Base-by-base conservation (phyloP, 1,139 yeast species). In the Suhomyces bribrorum region DNA sequence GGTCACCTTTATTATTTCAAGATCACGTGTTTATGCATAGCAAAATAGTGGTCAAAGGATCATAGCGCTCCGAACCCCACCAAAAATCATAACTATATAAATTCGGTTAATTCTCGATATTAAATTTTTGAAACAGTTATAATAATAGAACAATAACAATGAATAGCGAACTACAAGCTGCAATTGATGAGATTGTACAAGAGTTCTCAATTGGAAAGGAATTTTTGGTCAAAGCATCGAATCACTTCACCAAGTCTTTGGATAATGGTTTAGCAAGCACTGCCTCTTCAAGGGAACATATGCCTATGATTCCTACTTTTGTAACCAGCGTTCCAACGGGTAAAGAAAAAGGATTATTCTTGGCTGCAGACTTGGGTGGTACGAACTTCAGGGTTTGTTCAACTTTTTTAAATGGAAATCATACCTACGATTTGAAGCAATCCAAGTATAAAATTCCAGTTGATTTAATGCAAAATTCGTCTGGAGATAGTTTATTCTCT, bases 341-440 rank as follows among this genome's bases (percentile, higher is more conserved):
- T 33, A 73, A 74, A 32, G 97, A 90, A 58, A 72, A 67, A 36
- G 97, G 97, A 15, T 67, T 83, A 34, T 77, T 69, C 45, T 69
- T 87, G 40, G 96, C 96, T 35, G 92, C 88, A 13, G 95, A 86
- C 57, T 72, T 87, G 37, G 96, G 96, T 48, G 95, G 95, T 35
- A 86, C 95, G 38, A 86, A 88, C 59, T 83, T 90, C 62, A 73
- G 97, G 54, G 95, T 89, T 26, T 88, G 96, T 57, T 87, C 96
- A 3, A 86, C 89, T 33, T 58, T 74, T 26, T 73, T 90, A 50
- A 73, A 79, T 37, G 97, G 97, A 32, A 87, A 88, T 59, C 87
- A 86, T 49, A 81, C 89, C 14, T 87, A 82, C 61, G 70, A 70
- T 27, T 69, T 88, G 47, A 75, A 77, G 49, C 96, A 89, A 62